Conservation (phyloP, 2,329 filamentous ascomycete species). For the Colletotrichum truncatum region DNA sequence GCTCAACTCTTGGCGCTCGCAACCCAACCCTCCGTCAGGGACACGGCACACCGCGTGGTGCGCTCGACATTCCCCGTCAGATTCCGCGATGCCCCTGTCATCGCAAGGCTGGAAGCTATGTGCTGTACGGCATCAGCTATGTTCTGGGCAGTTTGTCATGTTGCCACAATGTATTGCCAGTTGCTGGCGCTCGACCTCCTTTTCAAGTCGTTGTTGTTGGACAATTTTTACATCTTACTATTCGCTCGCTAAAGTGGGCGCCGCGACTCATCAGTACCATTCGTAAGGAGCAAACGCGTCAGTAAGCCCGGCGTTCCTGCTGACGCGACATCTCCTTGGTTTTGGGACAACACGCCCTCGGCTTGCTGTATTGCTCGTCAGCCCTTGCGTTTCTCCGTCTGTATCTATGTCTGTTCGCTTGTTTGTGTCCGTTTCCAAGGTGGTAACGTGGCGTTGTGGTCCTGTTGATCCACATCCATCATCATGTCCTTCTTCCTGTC, state of each 20-base stretch:
- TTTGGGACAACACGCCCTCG: too few relatives aligned
- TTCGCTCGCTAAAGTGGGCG: background rate
- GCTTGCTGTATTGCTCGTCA: too few relatives aligned
- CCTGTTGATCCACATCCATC: too few relatives aligned
- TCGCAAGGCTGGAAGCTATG: background rate
- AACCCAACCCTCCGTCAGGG: too few relatives aligned
- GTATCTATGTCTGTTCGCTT: too few relatives aligned
- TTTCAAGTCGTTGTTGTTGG: background rate
- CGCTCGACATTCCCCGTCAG: too few relatives aligned
- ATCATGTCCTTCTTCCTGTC: too few relatives aligned
- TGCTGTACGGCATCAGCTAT: slow-evolving; percentile 8
- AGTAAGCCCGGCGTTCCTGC: background rate
- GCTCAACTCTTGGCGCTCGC: too few relatives aligned
- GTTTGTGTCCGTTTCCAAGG: too few relatives aligned
- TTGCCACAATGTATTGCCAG: slow-evolving; percentile 25
- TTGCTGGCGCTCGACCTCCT: background rate
- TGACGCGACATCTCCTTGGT: background rate
- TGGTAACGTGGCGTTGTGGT: too few relatives aligned
- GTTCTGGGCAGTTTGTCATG: background rate
- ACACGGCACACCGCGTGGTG: too few relatives aligned
- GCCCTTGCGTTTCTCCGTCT: too few relatives aligned
- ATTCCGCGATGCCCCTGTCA: background rate
- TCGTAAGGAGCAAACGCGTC: background rate
- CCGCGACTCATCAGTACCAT: background rate
- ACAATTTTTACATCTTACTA: background rate